Evolutionary conservation across 2,329 filamentous ascomycete species (phyloP), one percentile per base, ranked within the genome.

Genomic region (Monosporascus cannonballus): DNA sequence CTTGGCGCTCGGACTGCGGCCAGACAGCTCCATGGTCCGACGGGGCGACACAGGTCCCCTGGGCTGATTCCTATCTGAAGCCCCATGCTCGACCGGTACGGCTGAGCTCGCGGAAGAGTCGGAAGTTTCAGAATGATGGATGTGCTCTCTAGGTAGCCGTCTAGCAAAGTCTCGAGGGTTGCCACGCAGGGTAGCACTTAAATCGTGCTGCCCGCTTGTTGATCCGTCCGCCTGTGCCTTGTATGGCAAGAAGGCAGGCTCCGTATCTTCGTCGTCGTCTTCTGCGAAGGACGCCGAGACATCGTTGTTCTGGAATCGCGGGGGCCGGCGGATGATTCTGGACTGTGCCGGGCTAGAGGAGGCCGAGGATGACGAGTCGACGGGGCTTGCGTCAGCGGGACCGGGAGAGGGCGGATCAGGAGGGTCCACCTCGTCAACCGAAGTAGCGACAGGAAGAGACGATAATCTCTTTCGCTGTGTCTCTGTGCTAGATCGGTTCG

Each of bases 101-200:
- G 71, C 71, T 20, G 81, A 84, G 54, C 78, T 77, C 1, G 76
- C 72, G 2, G 85, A 85, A 1, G 86, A 88, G 60, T 87, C 82
- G 0, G 81, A 84, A 2, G 80, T 83, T 52, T 81, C 78, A 1
- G 79, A 81, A 39, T 73, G 71, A 46, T 76, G 71, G 3, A 70
- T 64, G 6, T 66, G 64, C 3, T 70, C 69, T 18, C 65, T 68
- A 0, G 64, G 52, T 36, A 61, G 59, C 20, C 66, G 62, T 41
- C 71, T 71, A 1, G 63, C 64, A 17, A 64, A 57, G 22, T 69
- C 66, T 22, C 68, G 69, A 8, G 67, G 65, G 47, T 79, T 73
- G 18, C 73, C 79, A 38, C 73, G 73, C 25, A 83, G 65, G 1
- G 80, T 83, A 20, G 80, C 80, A 36, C 73, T 73, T 25, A 82